phyloP scores from a whole-genome alignment of 2,329 filamentous ascomycete genomes.

The Thelonectria blattea region DNA sequence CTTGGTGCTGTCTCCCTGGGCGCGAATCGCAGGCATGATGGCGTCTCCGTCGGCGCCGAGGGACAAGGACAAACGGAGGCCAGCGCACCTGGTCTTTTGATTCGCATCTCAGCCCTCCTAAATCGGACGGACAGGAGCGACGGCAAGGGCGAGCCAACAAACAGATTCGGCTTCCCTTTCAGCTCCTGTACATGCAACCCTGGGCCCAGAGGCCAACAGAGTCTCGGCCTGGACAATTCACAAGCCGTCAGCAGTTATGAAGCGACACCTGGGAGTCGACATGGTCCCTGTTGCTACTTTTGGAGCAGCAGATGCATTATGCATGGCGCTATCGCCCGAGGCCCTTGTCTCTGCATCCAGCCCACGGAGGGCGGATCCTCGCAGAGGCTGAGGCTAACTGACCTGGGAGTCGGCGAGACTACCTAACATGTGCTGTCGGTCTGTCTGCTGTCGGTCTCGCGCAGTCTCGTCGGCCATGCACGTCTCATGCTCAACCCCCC shows the following conservation, averaged over 20 bases:
- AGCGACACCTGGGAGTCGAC: not conserved
- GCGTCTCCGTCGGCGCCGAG: not conserved
- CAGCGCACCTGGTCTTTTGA: not conserved
- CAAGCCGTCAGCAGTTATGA: not conserved
- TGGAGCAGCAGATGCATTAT: not conserved
- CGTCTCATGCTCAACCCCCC: conserved; percentile 4
- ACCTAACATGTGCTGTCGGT: conserved; percentile 10
- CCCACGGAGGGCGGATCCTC: not conserved
- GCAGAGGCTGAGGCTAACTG: not conserved
- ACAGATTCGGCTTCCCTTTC: not conserved
- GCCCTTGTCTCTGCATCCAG: not conserved
- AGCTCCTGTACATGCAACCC: not conserved
- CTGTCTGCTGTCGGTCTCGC: conserved; percentile 7
- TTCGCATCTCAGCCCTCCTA: not conserved
- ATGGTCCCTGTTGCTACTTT: not conserved
- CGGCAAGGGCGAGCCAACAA: not conserved
- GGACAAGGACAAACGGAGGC: not conserved
- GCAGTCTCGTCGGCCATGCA: conserved; percentile 3
- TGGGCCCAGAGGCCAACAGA: not conserved
- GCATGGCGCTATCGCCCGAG: not conserved
- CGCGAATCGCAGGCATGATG: conserved; percentile 24
- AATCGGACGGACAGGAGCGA: not conserved
- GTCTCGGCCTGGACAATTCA: not conserved
- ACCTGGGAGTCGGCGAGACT: not conserved
- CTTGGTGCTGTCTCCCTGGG: conserved; percentile 21